Percentiles rank a stretch among this genome's conserved stretches.
These are phyloP conservation scores for Spirogloea muscicola DNA, from an alignment of 139 green algal species.

Conservation along the genomic window DNA sequence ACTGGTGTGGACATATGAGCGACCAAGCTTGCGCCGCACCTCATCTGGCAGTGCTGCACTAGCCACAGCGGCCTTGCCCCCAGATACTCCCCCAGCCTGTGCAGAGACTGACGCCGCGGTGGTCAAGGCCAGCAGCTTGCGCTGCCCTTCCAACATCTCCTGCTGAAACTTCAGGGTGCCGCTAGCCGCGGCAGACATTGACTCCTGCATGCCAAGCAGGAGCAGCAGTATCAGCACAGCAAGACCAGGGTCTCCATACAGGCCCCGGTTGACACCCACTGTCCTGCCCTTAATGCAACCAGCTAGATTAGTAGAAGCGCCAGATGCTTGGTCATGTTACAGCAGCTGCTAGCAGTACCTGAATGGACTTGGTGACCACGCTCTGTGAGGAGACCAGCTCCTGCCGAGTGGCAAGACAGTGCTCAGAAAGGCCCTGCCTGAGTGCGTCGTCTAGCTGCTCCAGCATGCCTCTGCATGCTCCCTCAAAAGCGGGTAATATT, in stretches of 20 bases:
- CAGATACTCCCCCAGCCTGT: not conserved
- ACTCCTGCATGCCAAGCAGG: not conserved
- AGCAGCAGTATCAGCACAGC: not conserved
- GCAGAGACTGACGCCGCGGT: not conserved
- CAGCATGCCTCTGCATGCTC: constrained; percentile 59
- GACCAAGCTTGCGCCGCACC: constrained; percentile 1
- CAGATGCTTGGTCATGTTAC: not conserved
- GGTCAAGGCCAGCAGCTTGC: constrained; percentile 49
- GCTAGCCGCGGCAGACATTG: not conserved
- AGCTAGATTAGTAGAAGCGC: not conserved
- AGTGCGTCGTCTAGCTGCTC: constrained; percentile 66
- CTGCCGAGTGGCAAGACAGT: constrained; percentile 39
- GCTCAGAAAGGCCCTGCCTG: constrained; percentile 59
- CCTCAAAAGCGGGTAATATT: constrained; percentile 75
- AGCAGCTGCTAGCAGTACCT: constrained; percentile 2
- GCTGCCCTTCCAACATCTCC: constrained; percentile 45
- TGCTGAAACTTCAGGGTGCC: not conserved
- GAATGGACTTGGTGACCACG: constrained; percentile 11
- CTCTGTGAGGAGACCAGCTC: constrained; percentile 2
- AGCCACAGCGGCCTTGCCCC: not conserved
- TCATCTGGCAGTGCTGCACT: constrained; percentile 27
- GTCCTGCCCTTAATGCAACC: too few relatives aligned
- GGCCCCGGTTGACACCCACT: too few relatives aligned
- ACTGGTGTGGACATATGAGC: too few relatives aligned
- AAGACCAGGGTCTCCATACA: not conserved